Conservation (phyloP, 441 rosid species). For the Populus trichocarpa region DNA sequence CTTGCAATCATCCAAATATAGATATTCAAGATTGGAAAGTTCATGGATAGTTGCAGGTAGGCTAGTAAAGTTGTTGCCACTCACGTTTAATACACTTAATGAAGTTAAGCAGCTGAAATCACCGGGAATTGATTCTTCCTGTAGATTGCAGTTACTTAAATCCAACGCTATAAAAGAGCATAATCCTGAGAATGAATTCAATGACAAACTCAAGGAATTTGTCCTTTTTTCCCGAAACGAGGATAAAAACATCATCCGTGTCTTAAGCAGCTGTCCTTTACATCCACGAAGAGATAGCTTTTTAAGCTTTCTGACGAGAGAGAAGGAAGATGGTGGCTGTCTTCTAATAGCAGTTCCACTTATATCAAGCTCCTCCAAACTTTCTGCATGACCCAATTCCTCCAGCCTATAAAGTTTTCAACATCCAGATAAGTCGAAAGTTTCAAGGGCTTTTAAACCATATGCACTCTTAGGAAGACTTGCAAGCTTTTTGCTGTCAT, state of each 20-base stretch:
- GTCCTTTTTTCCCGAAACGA: background rate
- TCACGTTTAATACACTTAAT: background rate
- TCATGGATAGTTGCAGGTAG: background rate
- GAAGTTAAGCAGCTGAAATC: constrained; percentile 11
- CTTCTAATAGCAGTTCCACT: constrained; percentile 2
- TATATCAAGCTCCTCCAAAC: constrained; percentile 15
- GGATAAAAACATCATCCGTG: background rate
- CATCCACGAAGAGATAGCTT: constrained; percentile 1
- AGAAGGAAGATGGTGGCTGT: constrained; percentile 15
- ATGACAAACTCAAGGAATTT: background rate
- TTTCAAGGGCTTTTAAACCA: background rate
- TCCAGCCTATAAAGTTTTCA: constrained; percentile 3
- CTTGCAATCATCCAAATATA: constrained; percentile 6
- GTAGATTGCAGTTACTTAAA: constrained; percentile 14
- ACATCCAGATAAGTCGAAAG: constrained; percentile 6
- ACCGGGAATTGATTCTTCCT: constrained; percentile 6
- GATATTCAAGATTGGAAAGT: constrained; percentile 9
- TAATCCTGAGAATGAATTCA: background rate
- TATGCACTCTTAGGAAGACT: background rate
- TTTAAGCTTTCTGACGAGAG: background rate
- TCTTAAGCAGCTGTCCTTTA: background rate
- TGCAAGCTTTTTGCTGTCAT: too few relatives aligned
- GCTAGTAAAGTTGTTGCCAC: background rate
- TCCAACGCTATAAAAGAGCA: constrained; percentile 1
- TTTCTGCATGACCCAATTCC: constrained; percentile 1